These are phyloP conservation scores for Coniella lustricola DNA, from an alignment of 2,329 filamentous ascomycete genomes.

Conservation along the genomic window DNA sequence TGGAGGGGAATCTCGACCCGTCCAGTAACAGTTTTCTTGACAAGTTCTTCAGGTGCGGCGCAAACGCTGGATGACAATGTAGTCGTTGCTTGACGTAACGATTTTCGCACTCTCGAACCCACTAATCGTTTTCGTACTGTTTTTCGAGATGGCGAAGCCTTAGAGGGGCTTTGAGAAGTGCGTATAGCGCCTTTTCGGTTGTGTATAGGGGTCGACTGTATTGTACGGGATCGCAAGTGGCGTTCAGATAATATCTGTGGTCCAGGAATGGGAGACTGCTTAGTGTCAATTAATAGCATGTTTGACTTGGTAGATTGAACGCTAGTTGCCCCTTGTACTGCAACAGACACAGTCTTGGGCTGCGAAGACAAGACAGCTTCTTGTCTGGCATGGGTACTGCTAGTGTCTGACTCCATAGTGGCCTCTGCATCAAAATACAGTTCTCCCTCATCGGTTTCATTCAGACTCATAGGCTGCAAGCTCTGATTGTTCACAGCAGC, in stretches of 20 bases:
- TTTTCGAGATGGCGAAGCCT: conserved; percentile 24
- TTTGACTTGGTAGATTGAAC: neutral
- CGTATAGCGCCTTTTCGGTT: conserved; percentile 44
- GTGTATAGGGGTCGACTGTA: conserved; percentile 33
- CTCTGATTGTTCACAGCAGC: conserved; percentile 23
- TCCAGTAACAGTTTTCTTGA: conserved; percentile 8
- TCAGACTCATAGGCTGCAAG: conserved; percentile 19
- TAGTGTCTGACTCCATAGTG: neutral
- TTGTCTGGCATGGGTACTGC: neutral
- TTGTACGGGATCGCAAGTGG: conserved; percentile 15
- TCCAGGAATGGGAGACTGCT: neutral
- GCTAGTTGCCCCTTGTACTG: conserved; percentile 6
- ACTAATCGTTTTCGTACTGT: conserved; percentile 13
- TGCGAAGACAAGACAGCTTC: neutral
- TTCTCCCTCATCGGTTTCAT: conserved; percentile 16
- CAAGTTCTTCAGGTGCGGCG: conserved; percentile 21
- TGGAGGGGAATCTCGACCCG: conserved; percentile 11
- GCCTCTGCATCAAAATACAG: conserved; percentile 16
- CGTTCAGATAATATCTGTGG: conserved; percentile 1
- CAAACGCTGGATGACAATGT: conserved; percentile 33
- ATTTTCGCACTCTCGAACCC: neutral
- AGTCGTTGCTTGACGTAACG: conserved; percentile 1
- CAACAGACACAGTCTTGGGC: neutral
- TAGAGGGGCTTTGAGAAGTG: conserved; percentile 37
- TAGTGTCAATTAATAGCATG: neutral